Base-by-base conservation (phyloP, 148 eudicot species). In the Spergularia bocconei region DNA sequence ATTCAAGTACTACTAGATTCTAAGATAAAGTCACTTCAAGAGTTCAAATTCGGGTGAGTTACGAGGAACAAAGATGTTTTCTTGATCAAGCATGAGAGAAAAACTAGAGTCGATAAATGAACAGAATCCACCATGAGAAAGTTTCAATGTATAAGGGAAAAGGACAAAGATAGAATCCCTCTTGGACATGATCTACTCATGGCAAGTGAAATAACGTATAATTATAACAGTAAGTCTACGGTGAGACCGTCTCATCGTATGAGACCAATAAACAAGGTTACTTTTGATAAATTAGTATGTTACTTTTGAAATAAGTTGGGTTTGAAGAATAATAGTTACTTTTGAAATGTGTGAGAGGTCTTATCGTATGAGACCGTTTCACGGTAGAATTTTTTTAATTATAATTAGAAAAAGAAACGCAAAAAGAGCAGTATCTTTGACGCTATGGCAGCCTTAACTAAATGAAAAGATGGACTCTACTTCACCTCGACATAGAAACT, bases 401-500 rank as follows among this genome's bases (percentile, higher is more conserved):
- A 63, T 4, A 23, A 16, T 6, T 39, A 17, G 13, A 5, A 17
- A 65, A 65, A 21, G 41, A 41, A 65, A 41, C 47, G 47, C 51
- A 39, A 39, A 53, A 63, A 55, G 36, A 41, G 20, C 20, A 69
- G 29, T 58, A 63, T 57, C 63, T 36, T 41, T 41, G 53, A 55
- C 47, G 33, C 11, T 19, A 64, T 63, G 61, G 14, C 57, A 41
- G 69, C 14, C 67, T 13, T 47, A 9, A 36, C 23, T 67, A 50
- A 50, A 55, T 52, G 29, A 57, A 23, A 57, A 52, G 19, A 55
- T 41, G 41, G 36, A 69, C 41, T 72, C 50, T 54, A 73, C 11
- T 21, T 75, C 83, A 92, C 99, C 99, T 95, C 99, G 77, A 95
- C 96, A 85, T 89, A 95, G 82, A 86, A 95, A 85, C 99, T 95